Base-by-base conservation (phyloP, 2,329 filamentous ascomycete genomes). In the Chalaropsis thielavioides region DNA sequence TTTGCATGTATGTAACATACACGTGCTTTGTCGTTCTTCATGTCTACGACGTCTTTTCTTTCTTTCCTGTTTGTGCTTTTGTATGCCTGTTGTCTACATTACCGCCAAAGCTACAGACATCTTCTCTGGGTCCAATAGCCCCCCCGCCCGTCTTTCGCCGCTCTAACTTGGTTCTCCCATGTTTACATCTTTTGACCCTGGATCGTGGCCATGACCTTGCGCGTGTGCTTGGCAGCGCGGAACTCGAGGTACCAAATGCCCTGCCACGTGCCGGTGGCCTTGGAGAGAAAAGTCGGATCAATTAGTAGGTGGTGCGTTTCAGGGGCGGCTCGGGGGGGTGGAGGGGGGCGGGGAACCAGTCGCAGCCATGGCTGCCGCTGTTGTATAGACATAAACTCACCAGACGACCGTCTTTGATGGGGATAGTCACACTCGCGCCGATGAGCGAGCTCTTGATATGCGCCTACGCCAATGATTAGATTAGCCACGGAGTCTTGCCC, bases 211-310 rank as follows among this genome's bases (percentile, higher is more conserved):
- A 99, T 86, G 13, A 97, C 83, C 73, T 85, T 88, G 71, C 94
- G 83, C 68, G 83, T 80, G 75, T 96, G 92, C 75, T 84, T 90
- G 70, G 78, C 78, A 10, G 80, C 82, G 65, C 92, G 81, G 74
- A 97, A 97, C 76, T 97, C 94, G 69, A 96, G 77, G 74, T 95
- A 95, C 89, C 90, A 97, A 67, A 97, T 92, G 0, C 94, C 84
- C 71, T 94, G 89, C 89, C 89, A 92, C 3, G 84, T 87, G 24
- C 85, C 85, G 13, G 82, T 83, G 24, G 80, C 80, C 80, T 82
- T 63, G 7, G 3, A 35, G 15, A 10, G 24, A 46, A 19, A 51
- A 62, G 46, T 64, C 40, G 62, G 49, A 61, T 22, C 17, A 17
- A 27, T 11, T 35, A 58, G 27, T 58, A 10, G 17, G 8, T 10